A percentile compares a stretch with the other conserved stretches of the same genome.
phyloP scores from a whole-genome alignment of 805 yeast species.

The Lipomyces spencermartinsiae region DNA sequence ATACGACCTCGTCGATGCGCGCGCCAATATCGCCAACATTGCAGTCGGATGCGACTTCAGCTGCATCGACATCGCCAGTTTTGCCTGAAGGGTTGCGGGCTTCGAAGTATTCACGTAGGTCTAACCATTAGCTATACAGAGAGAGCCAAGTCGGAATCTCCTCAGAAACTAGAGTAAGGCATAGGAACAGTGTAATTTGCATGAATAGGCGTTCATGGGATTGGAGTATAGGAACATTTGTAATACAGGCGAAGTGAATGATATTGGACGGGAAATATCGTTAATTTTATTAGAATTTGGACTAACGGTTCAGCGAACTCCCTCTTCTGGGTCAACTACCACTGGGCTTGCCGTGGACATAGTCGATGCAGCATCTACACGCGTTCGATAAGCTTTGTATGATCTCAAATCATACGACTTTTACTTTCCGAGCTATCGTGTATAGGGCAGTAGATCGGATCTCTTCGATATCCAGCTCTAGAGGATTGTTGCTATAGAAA shows the following conservation, averaged over 20 bases:
- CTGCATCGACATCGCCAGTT: not conserved
- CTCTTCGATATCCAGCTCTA: not conserved
- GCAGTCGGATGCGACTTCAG: not conserved
- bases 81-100: not conserved
- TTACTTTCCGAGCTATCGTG: constrained; percentile 13
- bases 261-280: not conserved
- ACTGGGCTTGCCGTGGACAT: not conserved
- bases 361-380: constrained; percentile 21
- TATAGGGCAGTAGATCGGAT: constrained; percentile 2
- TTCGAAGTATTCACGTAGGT: not conserved
- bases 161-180: not conserved
- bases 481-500: constrained; percentile 20
- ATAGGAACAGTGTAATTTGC: not conserved
- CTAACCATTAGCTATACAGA: not conserved
- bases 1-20: too few relatives aligned
- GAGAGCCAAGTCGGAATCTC: not conserved
- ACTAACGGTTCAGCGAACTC: not conserved
- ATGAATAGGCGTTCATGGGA: not conserved
- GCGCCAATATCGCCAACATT: not conserved
- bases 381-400: constrained; percentile 13
- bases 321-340: not conserved
- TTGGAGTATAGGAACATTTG: not conserved
- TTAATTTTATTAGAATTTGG: not conserved
- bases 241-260: not conserved
- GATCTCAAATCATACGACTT: not conserved